Evolutionary conservation across 345 rosid species (phyloP).

Genomic region (Salix dunnii): DNA sequence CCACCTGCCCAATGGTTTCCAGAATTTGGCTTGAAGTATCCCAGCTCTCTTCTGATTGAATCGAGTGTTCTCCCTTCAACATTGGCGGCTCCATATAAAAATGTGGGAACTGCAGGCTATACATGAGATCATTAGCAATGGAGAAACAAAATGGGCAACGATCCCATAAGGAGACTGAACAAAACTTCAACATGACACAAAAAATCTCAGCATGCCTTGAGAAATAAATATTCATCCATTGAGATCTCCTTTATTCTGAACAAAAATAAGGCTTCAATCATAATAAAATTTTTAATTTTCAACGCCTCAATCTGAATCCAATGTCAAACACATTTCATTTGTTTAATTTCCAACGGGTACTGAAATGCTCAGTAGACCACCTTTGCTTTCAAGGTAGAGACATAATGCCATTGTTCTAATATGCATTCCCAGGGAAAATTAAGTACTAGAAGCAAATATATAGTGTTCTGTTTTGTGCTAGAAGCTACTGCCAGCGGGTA

Average conservation of each 20-base stretch:
- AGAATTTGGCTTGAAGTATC: constrained; percentile 77
- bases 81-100: constrained; percentile 70
- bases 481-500: too few species aligned
- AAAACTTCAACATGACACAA: neutral
- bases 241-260: neutral
- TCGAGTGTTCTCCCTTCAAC: constrained; percentile 61
- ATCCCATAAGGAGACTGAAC: neutral
- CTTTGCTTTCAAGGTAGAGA: neutral
- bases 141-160: neutral
- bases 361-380: neutral
- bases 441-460: too few species aligned
- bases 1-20: constrained; percentile 78
- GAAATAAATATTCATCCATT: neutral
- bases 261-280: neutral
- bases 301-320: neutral
- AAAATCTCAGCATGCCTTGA: neutral
- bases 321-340: neutral
- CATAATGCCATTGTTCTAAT: neutral
- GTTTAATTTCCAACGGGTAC: neutral
- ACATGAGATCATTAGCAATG: constrained; percentile 18
- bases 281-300: neutral
- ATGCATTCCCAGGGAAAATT: too few species aligned
- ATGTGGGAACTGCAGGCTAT: constrained; percentile 67
- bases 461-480: too few species aligned
- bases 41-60: constrained; percentile 77